Evolutionary conservation across 345 rosid genomes (phyloP).

Genomic region (Zanthoxylum bungeanum): DNA sequence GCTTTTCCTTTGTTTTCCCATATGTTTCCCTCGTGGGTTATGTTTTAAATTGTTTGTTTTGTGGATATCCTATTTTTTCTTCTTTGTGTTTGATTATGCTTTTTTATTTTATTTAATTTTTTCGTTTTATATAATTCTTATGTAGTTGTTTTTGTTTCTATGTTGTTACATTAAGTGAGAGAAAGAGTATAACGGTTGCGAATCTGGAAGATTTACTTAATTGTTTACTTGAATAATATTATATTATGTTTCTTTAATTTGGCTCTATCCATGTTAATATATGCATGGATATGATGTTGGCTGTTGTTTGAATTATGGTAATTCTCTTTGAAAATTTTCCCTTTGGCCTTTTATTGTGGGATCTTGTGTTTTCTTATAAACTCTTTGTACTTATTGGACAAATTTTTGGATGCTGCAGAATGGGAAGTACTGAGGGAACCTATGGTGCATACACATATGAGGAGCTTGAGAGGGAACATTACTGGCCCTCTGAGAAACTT

Average conservation of each 20-base stretch:
- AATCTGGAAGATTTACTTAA: neutral
- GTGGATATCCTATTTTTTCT: constrained; percentile 6
- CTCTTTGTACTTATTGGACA: neutral
- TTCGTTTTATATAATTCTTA: too few relatives aligned
- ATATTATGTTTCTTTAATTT: too few relatives aligned
- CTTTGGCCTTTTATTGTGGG: neutral
- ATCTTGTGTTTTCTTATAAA: neutral
- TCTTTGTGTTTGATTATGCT: neutral
- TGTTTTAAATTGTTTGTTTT: neutral
- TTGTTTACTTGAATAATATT: neutral
- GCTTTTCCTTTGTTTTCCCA: neutral
- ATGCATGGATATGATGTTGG: neutral
- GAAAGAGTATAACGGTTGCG: neutral
- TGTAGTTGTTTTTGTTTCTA: neutral
- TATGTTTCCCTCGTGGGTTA: neutral
- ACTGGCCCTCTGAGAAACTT: constrained; percentile 86
- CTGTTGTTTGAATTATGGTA: neutral
- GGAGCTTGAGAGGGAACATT: constrained; percentile 75
- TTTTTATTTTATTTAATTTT: too few relatives aligned
- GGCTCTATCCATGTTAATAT: neutral
- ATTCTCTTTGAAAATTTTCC: neutral
- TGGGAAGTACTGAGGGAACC: constrained; percentile 53
- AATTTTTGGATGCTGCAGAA: neutral
- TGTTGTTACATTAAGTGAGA: neutral
- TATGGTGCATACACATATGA: constrained; percentile 82